Evolutionary conservation across 768 basidiomycete species (phyloP).

Genomic region (Naematelia aurantialba): DNA sequence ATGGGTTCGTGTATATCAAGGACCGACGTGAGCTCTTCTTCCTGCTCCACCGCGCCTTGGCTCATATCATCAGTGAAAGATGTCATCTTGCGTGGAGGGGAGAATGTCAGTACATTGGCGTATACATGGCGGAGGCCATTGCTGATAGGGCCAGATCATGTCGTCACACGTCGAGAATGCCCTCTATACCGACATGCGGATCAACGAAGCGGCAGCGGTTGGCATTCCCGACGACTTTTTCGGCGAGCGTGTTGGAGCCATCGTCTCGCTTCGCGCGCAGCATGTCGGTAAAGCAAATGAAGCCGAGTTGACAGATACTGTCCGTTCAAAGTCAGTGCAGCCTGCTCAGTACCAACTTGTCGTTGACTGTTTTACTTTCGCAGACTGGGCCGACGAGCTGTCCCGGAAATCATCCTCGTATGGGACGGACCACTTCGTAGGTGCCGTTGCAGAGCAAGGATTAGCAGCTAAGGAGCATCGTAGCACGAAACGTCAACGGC

Average conservation of each 20-base stretch:
- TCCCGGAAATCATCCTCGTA: conserved; percentile 27
- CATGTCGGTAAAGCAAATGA: conserved; percentile 8
- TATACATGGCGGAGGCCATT: background rate
- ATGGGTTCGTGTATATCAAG: conserved; percentile 41
- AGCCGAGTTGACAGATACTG: conserved; percentile 12
- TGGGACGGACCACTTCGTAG: conserved; percentile 27
- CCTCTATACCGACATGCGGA: conserved; percentile 27
- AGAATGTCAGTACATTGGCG: conserved; percentile 33
- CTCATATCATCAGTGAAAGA: conserved; percentile 30
- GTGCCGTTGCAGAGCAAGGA: conserved; percentile 4
- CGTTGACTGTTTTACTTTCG: background rate
- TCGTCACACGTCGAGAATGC: conserved; percentile 43
- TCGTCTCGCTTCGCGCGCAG: conserved; percentile 23
- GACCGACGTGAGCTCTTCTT: conserved; percentile 34
- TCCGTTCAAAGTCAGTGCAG: conserved; percentile 12
- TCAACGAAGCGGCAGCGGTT: conserved; percentile 36
- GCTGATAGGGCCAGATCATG: conserved; percentile 24
- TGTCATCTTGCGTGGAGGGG: conserved; percentile 44
- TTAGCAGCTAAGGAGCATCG: no score
- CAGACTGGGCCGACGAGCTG: conserved; percentile 21
- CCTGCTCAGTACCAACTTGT: background rate
- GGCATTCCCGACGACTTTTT: conserved; percentile 30
- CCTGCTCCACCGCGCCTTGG: background rate
- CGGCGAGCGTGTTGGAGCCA: conserved; percentile 36
- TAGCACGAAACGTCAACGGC: conserved; percentile 42